phyloP scores from a whole-genome alignment of 306 rosid species.

The Luffa aegyptiaca region DNA sequence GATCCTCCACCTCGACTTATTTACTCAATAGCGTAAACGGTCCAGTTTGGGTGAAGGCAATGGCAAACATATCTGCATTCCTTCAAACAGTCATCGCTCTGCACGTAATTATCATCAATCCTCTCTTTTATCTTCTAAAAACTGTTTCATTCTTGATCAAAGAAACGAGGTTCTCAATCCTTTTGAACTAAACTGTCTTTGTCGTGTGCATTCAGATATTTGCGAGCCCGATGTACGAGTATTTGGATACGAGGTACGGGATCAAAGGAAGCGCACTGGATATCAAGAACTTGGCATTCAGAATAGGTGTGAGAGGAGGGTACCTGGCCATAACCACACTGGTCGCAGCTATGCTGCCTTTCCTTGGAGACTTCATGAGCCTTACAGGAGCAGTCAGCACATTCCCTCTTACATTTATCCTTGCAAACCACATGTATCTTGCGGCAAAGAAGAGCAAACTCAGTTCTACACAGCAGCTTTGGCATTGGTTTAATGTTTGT shows the following conservation, averaged over 20 bases:
- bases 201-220: constrained; percentile 44
- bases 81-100: constrained; percentile 81
- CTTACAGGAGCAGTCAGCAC: constrained; percentile 96
- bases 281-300: constrained; percentile 45
- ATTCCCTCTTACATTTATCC: constrained; percentile 87
- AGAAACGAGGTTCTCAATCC: background rate
- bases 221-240: constrained; percentile 98
- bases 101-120: constrained; percentile 47
- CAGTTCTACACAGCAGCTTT: constrained; percentile 42
- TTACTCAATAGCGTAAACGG: constrained; percentile 69
- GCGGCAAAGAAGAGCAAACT: constrained; percentile 66
- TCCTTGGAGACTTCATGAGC: constrained; percentile 98
- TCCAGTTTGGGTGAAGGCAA: constrained; percentile 68
- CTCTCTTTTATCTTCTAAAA: background rate
- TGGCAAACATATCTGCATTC: constrained; percentile 73
- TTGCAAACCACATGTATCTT: constrained; percentile 86
- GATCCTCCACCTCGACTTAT: constrained; percentile 58
- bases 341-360: constrained; percentile 73
- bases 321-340: constrained; percentile 63
- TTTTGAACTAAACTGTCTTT: background rate
- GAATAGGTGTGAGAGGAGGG: constrained; percentile 70
- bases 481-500: constrained; percentile 89
- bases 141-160: background rate
- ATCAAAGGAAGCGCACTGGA: constrained; percentile 62
- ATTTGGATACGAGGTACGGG: constrained; percentile 61